A percentile compares a stretch with the other conserved stretches of the same genome.
These are phyloP conservation scores for Nowakowskiella sp. DNA, from an alignment of 192 early-diverging fungal species.

Conservation along the genomic window DNA sequence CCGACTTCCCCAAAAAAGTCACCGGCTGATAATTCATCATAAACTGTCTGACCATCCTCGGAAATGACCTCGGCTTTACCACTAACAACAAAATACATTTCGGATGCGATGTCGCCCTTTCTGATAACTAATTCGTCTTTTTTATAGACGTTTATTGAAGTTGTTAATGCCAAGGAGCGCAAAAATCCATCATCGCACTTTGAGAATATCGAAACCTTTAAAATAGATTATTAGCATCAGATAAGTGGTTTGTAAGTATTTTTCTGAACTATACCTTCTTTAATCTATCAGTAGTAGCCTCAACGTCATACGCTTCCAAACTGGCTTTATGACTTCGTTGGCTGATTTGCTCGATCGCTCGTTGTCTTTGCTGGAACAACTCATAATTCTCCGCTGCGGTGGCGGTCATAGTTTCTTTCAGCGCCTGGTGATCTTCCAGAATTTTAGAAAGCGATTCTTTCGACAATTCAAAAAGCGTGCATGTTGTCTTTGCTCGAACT, in stretches of 20 bases:
- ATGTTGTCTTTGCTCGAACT: slow-evolving; percentile 27
- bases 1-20: slow-evolving; percentile 55
- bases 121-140: slow-evolving; percentile 34
- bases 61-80: slow-evolving; percentile 44
- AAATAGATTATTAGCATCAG: background rate
- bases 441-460: slow-evolving; percentile 35
- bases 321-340: background rate
- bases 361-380: slow-evolving; percentile 31
- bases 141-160: slow-evolving; percentile 22
- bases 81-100: slow-evolving; percentile 47
- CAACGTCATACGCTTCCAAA: slow-evolving; percentile 27
- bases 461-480: slow-evolving; percentile 40
- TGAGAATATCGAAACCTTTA: slow-evolving; percentile 36
- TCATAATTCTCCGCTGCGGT: slow-evolving; percentile 41
- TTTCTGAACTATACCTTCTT: slow-evolving; percentile 21
- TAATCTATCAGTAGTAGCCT: slow-evolving; percentile 33
- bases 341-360: slow-evolving; percentile 22
- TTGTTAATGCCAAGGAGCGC: slow-evolving; percentile 27
- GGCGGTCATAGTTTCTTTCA: slow-evolving; percentile 25
- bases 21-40: slow-evolving; percentile 36
- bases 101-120: slow-evolving; percentile 34
- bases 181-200: slow-evolving; percentile 39
- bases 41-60: slow-evolving; percentile 36
- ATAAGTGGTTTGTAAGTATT: background rate
- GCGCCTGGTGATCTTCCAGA: slow-evolving; percentile 23